Evolutionary conservation across 2,329 filamentous ascomycete species (phyloP).

Genomic region (Coleophoma eucalyptorum): DNA sequence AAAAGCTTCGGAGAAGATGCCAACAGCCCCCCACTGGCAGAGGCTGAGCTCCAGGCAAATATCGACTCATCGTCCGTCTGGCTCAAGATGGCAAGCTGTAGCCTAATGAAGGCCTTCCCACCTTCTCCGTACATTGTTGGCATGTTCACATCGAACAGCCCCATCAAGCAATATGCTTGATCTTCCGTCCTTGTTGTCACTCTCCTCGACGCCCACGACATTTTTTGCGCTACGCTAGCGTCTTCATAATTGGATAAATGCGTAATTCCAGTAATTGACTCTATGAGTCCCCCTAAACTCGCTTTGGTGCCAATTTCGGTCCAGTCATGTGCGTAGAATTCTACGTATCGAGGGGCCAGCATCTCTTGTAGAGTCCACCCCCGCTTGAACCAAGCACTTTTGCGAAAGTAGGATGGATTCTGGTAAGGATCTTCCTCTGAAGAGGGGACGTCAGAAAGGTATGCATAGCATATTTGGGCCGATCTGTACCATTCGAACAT

Average conservation of each 20-base stretch:
- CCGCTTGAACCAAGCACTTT: conserved; percentile 6
- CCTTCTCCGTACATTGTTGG: conserved; percentile 32
- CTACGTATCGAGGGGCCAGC: conserved; percentile 1
- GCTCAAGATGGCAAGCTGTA: conserved; percentile 31
- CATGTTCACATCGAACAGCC: conserved; percentile 32
- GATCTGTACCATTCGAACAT: conserved; percentile 10
- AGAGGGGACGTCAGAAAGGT: conserved; percentile 6
- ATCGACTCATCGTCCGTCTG: conserved; percentile 30
- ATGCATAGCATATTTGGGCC: conserved; percentile 11
- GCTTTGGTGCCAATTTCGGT: conserved; percentile 2
- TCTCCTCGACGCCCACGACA: conserved; percentile 31
- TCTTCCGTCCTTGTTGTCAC: conserved; percentile 24
- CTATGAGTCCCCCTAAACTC: neutral
- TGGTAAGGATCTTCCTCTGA: no score
- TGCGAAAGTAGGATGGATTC: neutral
- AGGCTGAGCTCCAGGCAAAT: conserved; percentile 22
- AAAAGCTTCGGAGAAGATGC: conserved; percentile 5
- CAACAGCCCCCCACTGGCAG: neutral
- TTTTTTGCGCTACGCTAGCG: conserved; percentile 26
- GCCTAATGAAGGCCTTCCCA: conserved; percentile 27
- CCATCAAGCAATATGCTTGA: no score
- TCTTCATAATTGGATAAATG: conserved; percentile 9
- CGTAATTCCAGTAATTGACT: neutral
- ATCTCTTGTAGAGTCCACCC: conserved; percentile 9
- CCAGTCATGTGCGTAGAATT: conserved; percentile 5